Percentiles rank a stretch among this genome's conserved stretches.
phyloP scores from a whole-genome alignment of 2,329 filamentous ascomycete species.

The Alternaria dauci region DNA sequence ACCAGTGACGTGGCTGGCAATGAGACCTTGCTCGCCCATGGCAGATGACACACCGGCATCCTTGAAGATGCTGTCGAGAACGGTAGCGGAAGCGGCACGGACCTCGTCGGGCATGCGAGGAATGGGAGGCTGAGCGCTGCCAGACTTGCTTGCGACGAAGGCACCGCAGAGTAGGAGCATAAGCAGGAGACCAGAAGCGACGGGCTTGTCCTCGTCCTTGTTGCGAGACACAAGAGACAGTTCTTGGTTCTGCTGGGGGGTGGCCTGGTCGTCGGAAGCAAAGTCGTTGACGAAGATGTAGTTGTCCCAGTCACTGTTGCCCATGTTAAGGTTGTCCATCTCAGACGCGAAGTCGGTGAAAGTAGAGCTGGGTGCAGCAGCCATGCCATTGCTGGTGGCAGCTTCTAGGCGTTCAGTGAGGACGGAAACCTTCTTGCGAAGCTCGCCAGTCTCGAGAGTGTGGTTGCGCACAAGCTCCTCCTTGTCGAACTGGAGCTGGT shows the following conservation, averaged over 20 bases:
- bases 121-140: constrained; percentile 73
- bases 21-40: constrained; percentile 46
- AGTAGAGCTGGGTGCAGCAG: constrained; percentile 64
- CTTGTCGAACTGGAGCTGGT: constrained; percentile 82
- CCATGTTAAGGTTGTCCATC: constrained; percentile 85
- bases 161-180: constrained; percentile 97
- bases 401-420: constrained; percentile 76
- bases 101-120: constrained; percentile 83
- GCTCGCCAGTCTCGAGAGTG: constrained; percentile 87
- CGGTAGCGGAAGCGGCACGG: constrained; percentile 76
- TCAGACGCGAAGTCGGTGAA: constrained; percentile 78
- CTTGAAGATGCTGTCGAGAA: constrained; percentile 83
- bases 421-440: constrained; percentile 90
- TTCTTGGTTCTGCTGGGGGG: constrained; percentile 47
- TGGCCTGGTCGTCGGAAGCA: constrained; percentile 62
- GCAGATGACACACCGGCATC: constrained; percentile 70
- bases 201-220: constrained; percentile 63
- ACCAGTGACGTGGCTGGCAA: constrained; percentile 63
- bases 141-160: constrained; percentile 89
- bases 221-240: constrained; percentile 54
- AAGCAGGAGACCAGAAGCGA: constrained; percentile 83
- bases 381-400: constrained; percentile 57
- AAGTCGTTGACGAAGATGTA: constrained; percentile 80
- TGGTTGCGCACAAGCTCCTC: constrained; percentile 88
- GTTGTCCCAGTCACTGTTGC: constrained; percentile 78